phyloP scores from a whole-genome alignment of 202 grass and related monocot genomes.

The Cymbopogon flexuosus region DNA sequence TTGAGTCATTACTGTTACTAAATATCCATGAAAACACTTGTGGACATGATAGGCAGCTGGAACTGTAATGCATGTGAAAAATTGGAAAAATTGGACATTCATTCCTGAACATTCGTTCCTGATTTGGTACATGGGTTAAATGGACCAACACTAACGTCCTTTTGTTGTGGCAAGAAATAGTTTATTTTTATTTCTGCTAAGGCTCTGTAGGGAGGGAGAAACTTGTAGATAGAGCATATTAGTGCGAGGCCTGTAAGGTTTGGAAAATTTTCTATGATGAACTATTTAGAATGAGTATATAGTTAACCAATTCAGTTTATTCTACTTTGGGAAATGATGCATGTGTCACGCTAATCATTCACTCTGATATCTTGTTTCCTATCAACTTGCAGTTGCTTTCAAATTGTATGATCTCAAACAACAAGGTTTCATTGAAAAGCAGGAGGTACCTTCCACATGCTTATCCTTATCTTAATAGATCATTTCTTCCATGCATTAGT shows the following conservation, averaged over 20 bases:
- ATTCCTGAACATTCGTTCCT: neutral
- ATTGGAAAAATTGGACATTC: neutral
- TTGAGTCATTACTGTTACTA: too few relatives aligned
- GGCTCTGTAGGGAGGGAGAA: neutral
- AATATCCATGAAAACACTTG: too few relatives aligned
- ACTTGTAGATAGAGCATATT: neutral
- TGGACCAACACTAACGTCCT: neutral
- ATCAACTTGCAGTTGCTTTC: constrained; percentile 68
- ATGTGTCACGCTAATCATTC: neutral
- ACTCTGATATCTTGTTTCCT: constrained; percentile 21
- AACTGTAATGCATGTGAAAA: neutral
- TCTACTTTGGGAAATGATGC: constrained; percentile 20
- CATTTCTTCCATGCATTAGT: constrained; percentile 8
- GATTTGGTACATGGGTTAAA: neutral
- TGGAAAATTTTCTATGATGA: neutral
- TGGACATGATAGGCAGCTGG: too few relatives aligned
- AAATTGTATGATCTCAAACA: constrained; percentile 84
- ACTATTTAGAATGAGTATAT: neutral
- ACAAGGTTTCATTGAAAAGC: constrained; percentile 75
- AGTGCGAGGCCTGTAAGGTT: neutral
- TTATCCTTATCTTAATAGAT: neutral
- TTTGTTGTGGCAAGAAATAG: neutral
- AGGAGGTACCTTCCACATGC: constrained; percentile 54
- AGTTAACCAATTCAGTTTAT: neutral
- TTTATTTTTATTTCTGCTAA: constrained; percentile 19